Evolutionary conservation across 306 rosid species (phyloP), one percentile per base, ranked within the genome.

Genomic region (Prunus dulcis): DNA sequence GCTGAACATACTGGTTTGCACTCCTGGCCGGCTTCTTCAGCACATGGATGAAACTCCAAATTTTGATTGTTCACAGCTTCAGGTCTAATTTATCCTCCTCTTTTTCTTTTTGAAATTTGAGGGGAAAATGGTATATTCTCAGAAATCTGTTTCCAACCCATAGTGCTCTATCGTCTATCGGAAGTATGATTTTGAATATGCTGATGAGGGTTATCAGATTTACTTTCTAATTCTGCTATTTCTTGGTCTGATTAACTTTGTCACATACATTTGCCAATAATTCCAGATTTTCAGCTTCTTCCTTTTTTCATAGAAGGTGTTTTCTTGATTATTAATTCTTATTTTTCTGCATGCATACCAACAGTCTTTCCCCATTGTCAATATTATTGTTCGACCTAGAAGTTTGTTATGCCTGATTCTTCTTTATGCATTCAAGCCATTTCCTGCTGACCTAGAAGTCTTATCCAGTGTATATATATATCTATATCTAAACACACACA

Each of bases 31-130:
- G 57, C 92, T 95, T 77, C 87, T 92, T 47, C 99, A 92, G 75
- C 99, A 92, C 87, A 90, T 95, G 99, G 96, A 95, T 61, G 97
- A 92, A 89, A 95, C 91, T 72, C 91, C 91, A 67, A 87, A 95
- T 80, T 92, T 95, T 87, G 98, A 92, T 61, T 95, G 99, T 77
- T 89, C 98, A 30, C 89, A 83, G 79, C 85, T 92, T 81, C 89
- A 95, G 97, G 98, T 95, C 84, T 72, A 20, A 74, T 78, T 64
- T 74, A 56, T 64, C 46, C 7, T 71, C 62, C 51, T 49, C 4
- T 22, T 15, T 15, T 52, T 23, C 41, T 64, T 50, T 62, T 75
- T 66, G 9, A 38, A 38, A 38, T 7, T 41, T 19, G 66, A 6
- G 4, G 49, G 20, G 32, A 1, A 15, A 67, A 19, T 61, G 69